These are phyloP conservation scores for Orbilia brochopaga DNA, from an alignment of 2,329 filamentous ascomycete species.

Conservation along the genomic window DNA sequence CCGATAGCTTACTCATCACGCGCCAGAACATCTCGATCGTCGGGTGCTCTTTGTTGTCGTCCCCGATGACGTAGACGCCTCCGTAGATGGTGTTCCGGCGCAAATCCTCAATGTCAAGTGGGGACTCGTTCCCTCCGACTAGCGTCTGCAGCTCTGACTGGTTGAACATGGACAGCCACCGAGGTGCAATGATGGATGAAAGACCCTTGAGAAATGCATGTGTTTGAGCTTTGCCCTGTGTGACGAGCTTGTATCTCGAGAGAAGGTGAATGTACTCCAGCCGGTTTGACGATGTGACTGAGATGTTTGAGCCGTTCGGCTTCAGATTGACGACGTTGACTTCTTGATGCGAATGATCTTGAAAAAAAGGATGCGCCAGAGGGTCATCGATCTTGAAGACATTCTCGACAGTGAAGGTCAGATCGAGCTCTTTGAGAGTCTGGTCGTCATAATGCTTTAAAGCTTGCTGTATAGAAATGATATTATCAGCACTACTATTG, in stretches of 20 bases:
- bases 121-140: slow-evolving; percentile 78
- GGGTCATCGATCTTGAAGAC: slow-evolving; percentile 59
- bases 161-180: slow-evolving; percentile 98
- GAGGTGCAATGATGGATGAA: slow-evolving; percentile 83
- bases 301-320: slow-evolving; percentile 73
- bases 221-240: slow-evolving; percentile 81
- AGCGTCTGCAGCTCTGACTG: slow-evolving; percentile 92
- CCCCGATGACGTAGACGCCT: slow-evolving; percentile 86
- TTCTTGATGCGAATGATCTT: slow-evolving; percentile 59
- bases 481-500: neutral
- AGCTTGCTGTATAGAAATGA: slow-evolving; percentile 55
- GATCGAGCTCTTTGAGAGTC: slow-evolving; percentile 58
- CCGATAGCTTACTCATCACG: slow-evolving; percentile 77
- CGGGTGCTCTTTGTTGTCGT: slow-evolving; percentile 83
- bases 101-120: slow-evolving; percentile 86
- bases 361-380: too few relatives aligned
- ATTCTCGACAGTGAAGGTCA: slow-evolving; percentile 59
- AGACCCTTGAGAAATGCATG: slow-evolving; percentile 86
- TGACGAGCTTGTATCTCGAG: slow-evolving; percentile 81
- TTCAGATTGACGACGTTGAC: slow-evolving; percentile 77
- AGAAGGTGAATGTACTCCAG: slow-evolving; percentile 94
- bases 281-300: slow-evolving; percentile 89
- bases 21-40: slow-evolving; percentile 89
- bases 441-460: slow-evolving; percentile 86
- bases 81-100: slow-evolving; percentile 83